Conservation (phyloP, 2,329 filamentous ascomycete genomes). For the Teratosphaeria viscida region DNA sequence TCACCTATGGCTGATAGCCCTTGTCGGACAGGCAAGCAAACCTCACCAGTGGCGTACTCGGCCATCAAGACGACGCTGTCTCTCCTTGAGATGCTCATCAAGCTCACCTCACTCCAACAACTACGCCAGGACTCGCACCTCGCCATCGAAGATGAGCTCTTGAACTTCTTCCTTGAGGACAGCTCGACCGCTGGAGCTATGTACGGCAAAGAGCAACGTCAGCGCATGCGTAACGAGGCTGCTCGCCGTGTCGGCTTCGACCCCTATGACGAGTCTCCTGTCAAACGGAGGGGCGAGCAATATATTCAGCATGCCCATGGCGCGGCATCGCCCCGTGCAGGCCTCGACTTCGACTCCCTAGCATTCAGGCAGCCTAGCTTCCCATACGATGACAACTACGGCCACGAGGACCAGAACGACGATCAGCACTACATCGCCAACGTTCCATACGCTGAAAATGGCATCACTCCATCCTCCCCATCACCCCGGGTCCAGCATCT, state of each 20-base stretch:
- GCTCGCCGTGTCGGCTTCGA: conserved; percentile 56
- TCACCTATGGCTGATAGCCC: background rate
- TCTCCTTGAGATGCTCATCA: conserved; percentile 77
- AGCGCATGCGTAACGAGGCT: conserved; percentile 50
- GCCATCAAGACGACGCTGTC: conserved; percentile 60
- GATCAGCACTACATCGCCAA: background rate
- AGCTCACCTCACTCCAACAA: conserved; percentile 77
- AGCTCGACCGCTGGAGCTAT: conserved; percentile 56
- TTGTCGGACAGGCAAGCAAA: no score
- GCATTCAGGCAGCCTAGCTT: background rate
- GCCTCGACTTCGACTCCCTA: conserved; percentile 2
- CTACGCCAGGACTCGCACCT: conserved; percentile 84
- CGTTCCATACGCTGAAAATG: conserved; percentile 1
- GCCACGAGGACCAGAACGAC: conserved; percentile 6
- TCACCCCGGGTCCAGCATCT: conserved; percentile 6
- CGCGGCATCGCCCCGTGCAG: conserved; percentile 4
- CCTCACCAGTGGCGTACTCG: conserved; percentile 6
- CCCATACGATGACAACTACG: conserved; percentile 11
- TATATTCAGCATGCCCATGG: conserved; percentile 32
- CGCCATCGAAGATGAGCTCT: conserved; percentile 78
- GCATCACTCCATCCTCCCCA: conserved; percentile 3
- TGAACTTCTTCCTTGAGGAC: conserved; percentile 76
- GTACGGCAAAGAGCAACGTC: conserved; percentile 45
- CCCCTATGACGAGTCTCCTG: conserved; percentile 59
- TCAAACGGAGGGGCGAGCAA: conserved; percentile 57